Conservation (phyloP, 805 yeast species). For the Priceomyces fermenticarens region DNA sequence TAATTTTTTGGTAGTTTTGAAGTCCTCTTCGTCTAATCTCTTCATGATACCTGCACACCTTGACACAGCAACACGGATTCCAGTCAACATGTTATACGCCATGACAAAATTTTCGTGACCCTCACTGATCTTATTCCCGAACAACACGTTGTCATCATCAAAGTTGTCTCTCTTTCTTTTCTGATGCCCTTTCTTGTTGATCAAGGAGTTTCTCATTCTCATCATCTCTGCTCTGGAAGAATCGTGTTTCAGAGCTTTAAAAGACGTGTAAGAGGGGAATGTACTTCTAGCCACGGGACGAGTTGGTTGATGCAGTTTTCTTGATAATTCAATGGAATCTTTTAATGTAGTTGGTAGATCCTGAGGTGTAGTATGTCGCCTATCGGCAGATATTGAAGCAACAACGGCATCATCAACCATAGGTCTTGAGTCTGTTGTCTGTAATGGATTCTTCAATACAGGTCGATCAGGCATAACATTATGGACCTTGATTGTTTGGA, state of each 20-base stretch:
- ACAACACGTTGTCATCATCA: slow-evolving; percentile 58
- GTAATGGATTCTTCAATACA: neutral
- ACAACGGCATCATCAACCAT: neutral
- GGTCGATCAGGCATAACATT: too few species aligned
- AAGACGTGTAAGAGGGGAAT: slow-evolving; percentile 14
- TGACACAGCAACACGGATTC: slow-evolving; percentile 92
- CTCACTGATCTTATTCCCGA: slow-evolving; percentile 82
- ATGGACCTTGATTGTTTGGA: too few species aligned
- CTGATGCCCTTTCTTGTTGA: slow-evolving; percentile 41
- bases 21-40: slow-evolving; percentile 68
- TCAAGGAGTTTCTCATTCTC: slow-evolving; percentile 48
- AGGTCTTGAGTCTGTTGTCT: neutral
- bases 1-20: slow-evolving; percentile 67
- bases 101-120: slow-evolving; percentile 91
- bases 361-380: slow-evolving; percentile 15
- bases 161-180: slow-evolving; percentile 37
- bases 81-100: slow-evolving; percentile 97
- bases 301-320: slow-evolving; percentile 1
- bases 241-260: slow-evolving; percentile 11
- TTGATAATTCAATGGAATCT: slow-evolving; percentile 2
- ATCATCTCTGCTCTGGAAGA: slow-evolving; percentile 42
- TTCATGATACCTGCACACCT: slow-evolving; percentile 84
- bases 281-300: slow-evolving; percentile 14
- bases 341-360: neutral
- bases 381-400: slow-evolving; percentile 1